These are phyloP conservation scores for Cryptosporidium sp. DNA, from an alignment of 169 alveolate genomes.

Conservation along the genomic window DNA sequence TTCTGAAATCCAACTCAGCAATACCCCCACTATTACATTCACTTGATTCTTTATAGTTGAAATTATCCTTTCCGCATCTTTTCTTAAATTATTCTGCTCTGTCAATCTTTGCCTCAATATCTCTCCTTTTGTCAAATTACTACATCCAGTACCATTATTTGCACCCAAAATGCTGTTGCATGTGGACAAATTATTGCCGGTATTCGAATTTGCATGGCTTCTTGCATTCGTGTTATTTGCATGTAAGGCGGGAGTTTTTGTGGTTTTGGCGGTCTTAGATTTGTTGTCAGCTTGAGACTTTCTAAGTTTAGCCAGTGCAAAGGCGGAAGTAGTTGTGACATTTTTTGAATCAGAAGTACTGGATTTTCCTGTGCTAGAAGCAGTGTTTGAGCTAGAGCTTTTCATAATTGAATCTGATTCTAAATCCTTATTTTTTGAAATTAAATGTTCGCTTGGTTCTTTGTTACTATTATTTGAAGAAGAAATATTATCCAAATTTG, in stretches of 20 bases:
- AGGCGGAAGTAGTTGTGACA: slow-evolving; percentile 28
- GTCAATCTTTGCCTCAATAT: slow-evolving; percentile 10
- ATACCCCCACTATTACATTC: slow-evolving; percentile 10
- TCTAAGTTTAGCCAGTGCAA: slow-evolving; percentile 55
- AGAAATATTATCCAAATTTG: background rate
- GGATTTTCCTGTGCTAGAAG: background rate
- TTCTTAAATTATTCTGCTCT: slow-evolving; percentile 36
- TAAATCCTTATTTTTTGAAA: background rate
- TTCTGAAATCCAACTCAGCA: background rate
- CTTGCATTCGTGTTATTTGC: slow-evolving; percentile 12
- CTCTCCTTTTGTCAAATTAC: slow-evolving; percentile 44
- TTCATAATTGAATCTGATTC: background rate
- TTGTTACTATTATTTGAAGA: background rate
- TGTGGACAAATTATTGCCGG: slow-evolving; percentile 1
- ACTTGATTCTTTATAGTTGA: background rate
- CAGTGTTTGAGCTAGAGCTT: background rate
- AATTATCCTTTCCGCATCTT: slow-evolving; percentile 1
- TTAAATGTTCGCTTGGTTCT: background rate
- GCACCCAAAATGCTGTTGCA: background rate
- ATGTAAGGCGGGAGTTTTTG: background rate
- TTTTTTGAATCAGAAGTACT: background rate
- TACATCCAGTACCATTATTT: background rate
- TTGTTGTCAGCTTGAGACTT: slow-evolving; percentile 39
- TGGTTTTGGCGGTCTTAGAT: slow-evolving; percentile 8
- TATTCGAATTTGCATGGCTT: slow-evolving; percentile 11